Base-by-base conservation (phyloP, 176 grass and related monocot species). In the Rhipidocladum racemiflorum region DNA sequence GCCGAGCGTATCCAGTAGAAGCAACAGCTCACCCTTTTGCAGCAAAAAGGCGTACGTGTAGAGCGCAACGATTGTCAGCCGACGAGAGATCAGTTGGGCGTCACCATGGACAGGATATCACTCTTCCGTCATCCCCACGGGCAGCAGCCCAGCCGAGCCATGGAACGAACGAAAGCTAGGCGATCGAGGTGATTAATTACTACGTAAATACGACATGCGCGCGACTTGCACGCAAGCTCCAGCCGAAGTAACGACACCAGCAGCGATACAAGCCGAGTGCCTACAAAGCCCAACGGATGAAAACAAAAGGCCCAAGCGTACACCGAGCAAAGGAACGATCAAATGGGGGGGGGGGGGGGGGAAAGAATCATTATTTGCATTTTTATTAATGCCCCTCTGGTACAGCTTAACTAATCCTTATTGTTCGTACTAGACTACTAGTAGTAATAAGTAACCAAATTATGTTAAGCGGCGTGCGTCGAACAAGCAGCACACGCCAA, bases 261-360 rank as follows among this genome's bases (percentile, higher is more conserved):
- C 84, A 86, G 83, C 72, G n/a, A 27, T 60, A 86, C 88, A 89
- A 86, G 14, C 56, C 72, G 72, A 72, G 78, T 82, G 88, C 55
- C 42, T 72, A 46, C 72, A 27, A 78, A 78, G 88, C 84, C 88
- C 83, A 86, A 38, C 73, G 79, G 72, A 39, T 79, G 2, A 38
- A 48, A 38, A 86, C 88, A 82, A 88, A 65, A n/a, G n/a, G 64
- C 5, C 77, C 77, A 86, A 76, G 46, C 77, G 16, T 81, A 82
- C 83, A 85, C 78, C 10, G 0, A 54, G 68, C 61, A 79, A 85
- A 30, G 60, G 60, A 62, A 68, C 68, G n/a, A 74, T 67, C 83
- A 49, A 15, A 55, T 59, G 4, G 65, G 55, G 2, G 40, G 24
- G 5, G 2, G 0, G 3, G 21, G 2, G 0, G 15, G 42, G 49